Conservation (phyloP, 176 grass and related monocot genomes). For the Cenchrus americanus region DNA sequence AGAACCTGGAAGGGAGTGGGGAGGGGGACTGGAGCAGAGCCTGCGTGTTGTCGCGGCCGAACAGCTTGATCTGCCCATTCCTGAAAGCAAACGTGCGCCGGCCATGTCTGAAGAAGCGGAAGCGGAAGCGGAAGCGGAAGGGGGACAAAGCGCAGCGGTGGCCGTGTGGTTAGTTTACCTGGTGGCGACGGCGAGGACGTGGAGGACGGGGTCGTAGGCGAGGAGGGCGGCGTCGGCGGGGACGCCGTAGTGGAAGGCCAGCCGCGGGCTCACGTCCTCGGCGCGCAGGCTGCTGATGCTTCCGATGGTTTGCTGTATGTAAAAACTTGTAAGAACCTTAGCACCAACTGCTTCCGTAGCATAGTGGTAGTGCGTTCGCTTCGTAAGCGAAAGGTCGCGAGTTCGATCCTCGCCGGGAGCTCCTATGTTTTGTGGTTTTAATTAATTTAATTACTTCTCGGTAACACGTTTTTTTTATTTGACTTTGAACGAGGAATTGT, state of each 20-base stretch:
- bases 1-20: slow-evolving; percentile 59
- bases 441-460: background rate
- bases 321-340: fast-evolving
- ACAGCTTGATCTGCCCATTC: slow-evolving; percentile 90
- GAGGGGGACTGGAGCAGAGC: slow-evolving; percentile 72
- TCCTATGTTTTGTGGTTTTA: background rate
- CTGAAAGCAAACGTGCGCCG: slow-evolving; percentile 42
- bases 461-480: too few species aligned
- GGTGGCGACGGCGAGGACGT: slow-evolving; percentile 75
- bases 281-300: slow-evolving; percentile 49
- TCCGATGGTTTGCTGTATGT: background rate
- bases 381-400: slow-evolving; percentile 82
- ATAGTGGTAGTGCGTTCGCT: slow-evolving; percentile 84
- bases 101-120: background rate
- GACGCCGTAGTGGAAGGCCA: slow-evolving; percentile 87
- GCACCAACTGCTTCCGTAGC: slow-evolving; percentile 25
- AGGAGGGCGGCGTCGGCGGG: slow-evolving; percentile 65
- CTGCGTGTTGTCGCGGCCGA: slow-evolving; percentile 94
- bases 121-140: background rate
- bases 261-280: slow-evolving; percentile 83
- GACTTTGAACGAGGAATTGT: background rate
- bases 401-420: slow-evolving; percentile 79
- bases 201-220: slow-evolving; percentile 70
- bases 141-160: background rate
- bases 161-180: slow-evolving; percentile 53